Evolutionary conservation across 352 stramenopile species (phyloP), one percentile per base, ranked within the genome.

Genomic region (Pythium coloratum): DNA sequence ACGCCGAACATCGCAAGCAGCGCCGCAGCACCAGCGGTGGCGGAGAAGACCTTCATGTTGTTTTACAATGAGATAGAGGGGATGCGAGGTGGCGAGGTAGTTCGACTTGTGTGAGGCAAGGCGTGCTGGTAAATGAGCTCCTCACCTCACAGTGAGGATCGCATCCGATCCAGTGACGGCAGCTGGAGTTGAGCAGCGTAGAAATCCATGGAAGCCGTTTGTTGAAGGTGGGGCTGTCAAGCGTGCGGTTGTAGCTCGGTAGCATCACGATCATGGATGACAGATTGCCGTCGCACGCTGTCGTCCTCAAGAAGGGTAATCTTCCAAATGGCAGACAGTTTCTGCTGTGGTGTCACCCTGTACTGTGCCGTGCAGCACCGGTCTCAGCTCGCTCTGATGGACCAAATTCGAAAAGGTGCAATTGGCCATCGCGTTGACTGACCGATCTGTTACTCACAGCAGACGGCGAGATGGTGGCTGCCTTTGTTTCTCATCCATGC

Each of bases 31-130:
- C 32, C 14, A 13, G 61, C 42, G 8, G 55, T 30, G 55, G 60
- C 42, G 36, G 64, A 56, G 13, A 53, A 28, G 50, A 65, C 24
- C 64, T 64, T 70, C 64, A 65, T 69, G 42, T 5, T 66, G n/a
- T 24, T 24, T 24, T 24, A 24, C 20, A 24, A 16, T 53, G 12
- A 10, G 6, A 24, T 24, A 24, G 20, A 24, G 12, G 18, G 38
- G 34, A 20, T 20, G 24, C 8, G 4, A 44, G 58, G 26, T 10
- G 20, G 46, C 26, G 46, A 49, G 18, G 32, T 12, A 4, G 6
- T 14, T 46, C 9, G 46, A 53, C 46, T 53, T 53, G 42, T 20
- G 40, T 32, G 18, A 33, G 24, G 36, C 34, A 16, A 44, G 14
- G 33, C 34, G 55, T 12, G 1, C 30, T 28, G 20, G 53, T 4